Percentiles rank a stretch among this genome's conserved stretches.
Evolutionary conservation across 1,139 yeast genomes (phyloP).

Genomic region (Dujonia santamariae): DNA sequence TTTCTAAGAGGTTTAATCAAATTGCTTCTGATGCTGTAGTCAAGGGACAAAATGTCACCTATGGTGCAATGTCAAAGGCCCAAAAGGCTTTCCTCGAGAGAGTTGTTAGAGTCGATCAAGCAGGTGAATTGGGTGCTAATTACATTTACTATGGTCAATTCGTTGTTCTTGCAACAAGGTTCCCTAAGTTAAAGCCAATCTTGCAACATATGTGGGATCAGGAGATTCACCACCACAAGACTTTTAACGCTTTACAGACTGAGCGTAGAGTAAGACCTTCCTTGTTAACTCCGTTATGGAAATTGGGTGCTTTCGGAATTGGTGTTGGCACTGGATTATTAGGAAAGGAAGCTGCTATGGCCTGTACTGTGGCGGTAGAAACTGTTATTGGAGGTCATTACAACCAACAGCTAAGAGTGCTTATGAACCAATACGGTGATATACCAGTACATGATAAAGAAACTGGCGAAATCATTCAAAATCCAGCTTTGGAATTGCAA

Average conservation of each 20-base stretch:
- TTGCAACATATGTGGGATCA: constrained; percentile 98
- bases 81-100: constrained; percentile 72
- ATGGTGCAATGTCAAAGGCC: constrained; percentile 50
- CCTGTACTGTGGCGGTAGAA: constrained; percentile 98
- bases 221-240: constrained; percentile 83
- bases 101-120: constrained; percentile 89
- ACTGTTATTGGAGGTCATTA: constrained; percentile 97
- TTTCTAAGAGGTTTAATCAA: too few relatives aligned
- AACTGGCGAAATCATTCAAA: constrained; percentile 26
- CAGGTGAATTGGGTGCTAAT: constrained; percentile 98
- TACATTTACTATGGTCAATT: constrained; percentile 91
- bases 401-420: constrained; percentile 79
- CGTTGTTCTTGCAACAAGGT: constrained; percentile 63
- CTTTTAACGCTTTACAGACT: constrained; percentile 75
- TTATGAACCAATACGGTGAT: constrained; percentile 57
- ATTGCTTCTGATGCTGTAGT: constrained; percentile 12
- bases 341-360: constrained; percentile 98
- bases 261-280: constrained; percentile 88
- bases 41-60: constrained; percentile 25
- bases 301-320: constrained; percentile 79
- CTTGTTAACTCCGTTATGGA: constrained; percentile 88
- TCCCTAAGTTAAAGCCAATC: constrained; percentile 69
- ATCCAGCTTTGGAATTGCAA: constrained; percentile 23
- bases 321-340: constrained; percentile 86
- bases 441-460: constrained; percentile 43